Percentiles rank a stretch among this genome's conserved stretches.
phyloP scores from a whole-genome alignment of 2,329 filamentous ascomycete species.

The Ceratocystis huliohia region DNA sequence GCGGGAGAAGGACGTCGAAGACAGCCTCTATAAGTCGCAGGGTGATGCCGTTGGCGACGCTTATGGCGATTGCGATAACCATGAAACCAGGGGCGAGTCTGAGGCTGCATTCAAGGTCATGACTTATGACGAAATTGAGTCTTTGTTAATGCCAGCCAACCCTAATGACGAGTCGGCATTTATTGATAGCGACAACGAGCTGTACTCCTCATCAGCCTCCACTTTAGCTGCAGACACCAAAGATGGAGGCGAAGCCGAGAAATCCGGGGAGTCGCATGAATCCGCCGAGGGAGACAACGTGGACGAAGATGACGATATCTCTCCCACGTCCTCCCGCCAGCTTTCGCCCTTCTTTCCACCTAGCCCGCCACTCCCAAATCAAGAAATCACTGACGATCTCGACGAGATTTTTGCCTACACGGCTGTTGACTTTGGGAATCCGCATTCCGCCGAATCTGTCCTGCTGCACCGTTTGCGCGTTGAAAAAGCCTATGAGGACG shows the following conservation, averaged over 20 bases:
- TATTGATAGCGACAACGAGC: not conserved
- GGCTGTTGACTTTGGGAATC: constrained; percentile 31
- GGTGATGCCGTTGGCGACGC: constrained; percentile 21
- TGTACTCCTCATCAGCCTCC: not conserved
- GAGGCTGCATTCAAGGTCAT: constrained; percentile 27
- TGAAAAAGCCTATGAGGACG: constrained; percentile 34
- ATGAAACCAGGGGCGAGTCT: not conserved
- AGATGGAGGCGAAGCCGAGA: not conserved
- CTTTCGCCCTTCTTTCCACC: constrained; percentile 11
- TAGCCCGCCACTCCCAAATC: constrained; percentile 7
- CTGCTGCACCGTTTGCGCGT: constrained; percentile 31
- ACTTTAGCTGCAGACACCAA: not conserved
- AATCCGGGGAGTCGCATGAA: not conserved
- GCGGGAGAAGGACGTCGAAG: constrained; percentile 18
- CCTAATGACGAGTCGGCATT: not conserved
- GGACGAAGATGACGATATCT: not conserved
- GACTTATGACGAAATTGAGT: constrained; percentile 36
- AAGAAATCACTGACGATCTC: constrained; percentile 19
- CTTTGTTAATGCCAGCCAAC: constrained; percentile 25
- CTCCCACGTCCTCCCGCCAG: not conserved
- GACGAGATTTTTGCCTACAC: constrained; percentile 33
- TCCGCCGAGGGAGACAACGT: not conserved
- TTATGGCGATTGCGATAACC: not conserved
- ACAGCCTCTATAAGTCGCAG: constrained; percentile 22
- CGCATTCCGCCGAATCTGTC: constrained; percentile 28